Evolutionary conservation across 495 filamentous ascomycete genomes (phyloP), one percentile per base, ranked within the genome.

Genomic region (Aspergillus funiculosus): DNA sequence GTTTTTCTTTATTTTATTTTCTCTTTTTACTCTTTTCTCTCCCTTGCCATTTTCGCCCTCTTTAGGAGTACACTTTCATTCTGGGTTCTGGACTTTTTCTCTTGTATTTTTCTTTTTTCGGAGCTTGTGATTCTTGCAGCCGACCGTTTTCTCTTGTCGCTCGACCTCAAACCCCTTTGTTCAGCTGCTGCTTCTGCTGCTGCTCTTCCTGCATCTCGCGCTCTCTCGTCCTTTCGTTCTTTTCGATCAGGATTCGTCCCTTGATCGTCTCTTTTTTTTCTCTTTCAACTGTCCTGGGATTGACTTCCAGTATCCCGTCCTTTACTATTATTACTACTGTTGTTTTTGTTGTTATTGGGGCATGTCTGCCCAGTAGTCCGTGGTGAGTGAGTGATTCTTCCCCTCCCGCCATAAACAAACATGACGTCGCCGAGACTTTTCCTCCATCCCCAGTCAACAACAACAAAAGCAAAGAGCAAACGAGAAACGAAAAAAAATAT

Each of bases 401-500:
- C 18, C 13, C 35, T 18, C 28, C 48, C 38, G 20, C 27, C 27
- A 34, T 50, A 51, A 52, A 56, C 49, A 51, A 49, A 25, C 10
- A 46, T 52, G 50, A 52, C 50, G 50, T 52, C 50, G 50, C 14
- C 19, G 8, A 39, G 15, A n/a, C n/a, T n/a, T 18, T 21, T 40
- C 13, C 44, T 39, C 21, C 40, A 42, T 43, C 21, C 24, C 39
- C 28, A 36, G 19, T 35, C 45, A n/a, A 17, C 47, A 48, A 43
- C 24, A 53, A 40, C 35, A n/a, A n/a, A n/a, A 45, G 13, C 20
- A 9, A 44, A 44, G 19, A 7, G 9, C 13, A 45, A 31, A 30
- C 32, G 29, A 39, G 39, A 52, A 52, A 24, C 49, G 51, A 53
- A 56, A 52, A 49, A 47, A 31, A 43, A 15, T 36, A 10, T 30